A percentile compares a stretch with the other conserved stretches of the same genome.
Conservation (phyloP, 345 rosid genomes). For the Brassica cretica region DNA sequence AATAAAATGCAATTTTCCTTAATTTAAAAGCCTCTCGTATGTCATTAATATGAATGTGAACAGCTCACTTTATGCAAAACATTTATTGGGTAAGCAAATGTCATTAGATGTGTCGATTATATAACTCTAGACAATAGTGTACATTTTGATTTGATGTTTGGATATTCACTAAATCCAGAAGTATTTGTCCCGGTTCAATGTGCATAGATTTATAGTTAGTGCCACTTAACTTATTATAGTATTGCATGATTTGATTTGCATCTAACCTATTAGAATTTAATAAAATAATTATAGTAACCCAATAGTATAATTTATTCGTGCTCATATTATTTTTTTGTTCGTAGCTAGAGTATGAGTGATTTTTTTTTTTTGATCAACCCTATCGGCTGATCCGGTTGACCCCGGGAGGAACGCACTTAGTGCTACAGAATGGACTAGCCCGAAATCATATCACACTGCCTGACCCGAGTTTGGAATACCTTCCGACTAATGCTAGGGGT, state of each 20-base stretch:
- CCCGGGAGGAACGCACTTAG: too few relatives aligned
- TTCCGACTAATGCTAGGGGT: too few relatives aligned
- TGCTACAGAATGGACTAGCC: too few relatives aligned
- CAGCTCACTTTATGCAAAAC: conserved; percentile 33
- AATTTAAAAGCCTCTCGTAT: neutral
- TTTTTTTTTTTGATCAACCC: too few relatives aligned
- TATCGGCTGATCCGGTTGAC: too few relatives aligned
- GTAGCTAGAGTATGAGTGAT: conserved; percentile 20
- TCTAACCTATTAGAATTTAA: neutral
- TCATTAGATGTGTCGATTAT: conserved; percentile 27
- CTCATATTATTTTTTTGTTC: conserved; percentile 23
- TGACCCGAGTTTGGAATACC: too few relatives aligned
- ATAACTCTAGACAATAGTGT: neutral
- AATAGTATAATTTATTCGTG: conserved; percentile 2
- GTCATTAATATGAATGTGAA: conserved; percentile 14
- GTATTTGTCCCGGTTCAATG: conserved; percentile 39
- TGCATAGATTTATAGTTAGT: conserved; percentile 28
- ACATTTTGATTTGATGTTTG: conserved; percentile 17
- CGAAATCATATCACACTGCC: too few relatives aligned
- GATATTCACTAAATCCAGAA: conserved; percentile 9
- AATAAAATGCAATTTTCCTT: neutral
- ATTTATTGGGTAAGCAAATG: conserved; percentile 35
- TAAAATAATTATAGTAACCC: neutral
- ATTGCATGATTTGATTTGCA: neutral
- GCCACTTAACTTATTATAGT: neutral